Conservation (phyloP, 1,284 basidiomycete genomes). For the Coniferiporia weirii region DNA sequence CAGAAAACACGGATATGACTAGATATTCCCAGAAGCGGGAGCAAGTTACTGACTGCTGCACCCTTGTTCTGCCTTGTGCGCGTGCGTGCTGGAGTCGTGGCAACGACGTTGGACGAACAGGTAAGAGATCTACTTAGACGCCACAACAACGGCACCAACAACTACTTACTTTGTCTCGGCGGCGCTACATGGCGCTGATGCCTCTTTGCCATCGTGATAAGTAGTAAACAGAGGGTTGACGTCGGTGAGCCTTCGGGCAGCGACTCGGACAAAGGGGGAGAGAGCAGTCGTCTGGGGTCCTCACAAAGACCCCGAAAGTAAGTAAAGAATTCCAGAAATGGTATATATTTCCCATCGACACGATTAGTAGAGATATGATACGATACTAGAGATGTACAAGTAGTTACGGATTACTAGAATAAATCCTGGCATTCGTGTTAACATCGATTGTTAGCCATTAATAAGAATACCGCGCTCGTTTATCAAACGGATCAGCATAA, state of each 20-base stretch:
- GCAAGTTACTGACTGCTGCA: conserved; percentile 15
- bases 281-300: background rate
- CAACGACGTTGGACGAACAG: background rate
- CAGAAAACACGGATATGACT: background rate
- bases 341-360: too few relatives aligned
- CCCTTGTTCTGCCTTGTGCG: conserved; percentile 19
- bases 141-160: background rate
- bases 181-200: conserved; percentile 15
- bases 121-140: background rate
- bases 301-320: background rate
- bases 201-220: conserved; percentile 18
- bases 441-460: background rate
- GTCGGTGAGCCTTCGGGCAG: conserved; percentile 4
- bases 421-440: too few relatives aligned
- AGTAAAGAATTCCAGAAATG: background rate
- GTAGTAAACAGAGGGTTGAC: conserved; percentile 5
- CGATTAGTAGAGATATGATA: too few relatives aligned
- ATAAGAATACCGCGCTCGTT: background rate
- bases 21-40: background rate
- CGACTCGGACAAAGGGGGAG: background rate
- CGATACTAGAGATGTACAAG: too few relatives aligned
- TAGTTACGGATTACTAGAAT: too few relatives aligned
- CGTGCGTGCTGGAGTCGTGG: conserved; percentile 19
- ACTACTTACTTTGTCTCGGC: conserved; percentile 18
- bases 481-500: background rate